Conservation (phyloP, 2,329 filamentous ascomycete species). For the Ceratocystis cubensis region DNA sequence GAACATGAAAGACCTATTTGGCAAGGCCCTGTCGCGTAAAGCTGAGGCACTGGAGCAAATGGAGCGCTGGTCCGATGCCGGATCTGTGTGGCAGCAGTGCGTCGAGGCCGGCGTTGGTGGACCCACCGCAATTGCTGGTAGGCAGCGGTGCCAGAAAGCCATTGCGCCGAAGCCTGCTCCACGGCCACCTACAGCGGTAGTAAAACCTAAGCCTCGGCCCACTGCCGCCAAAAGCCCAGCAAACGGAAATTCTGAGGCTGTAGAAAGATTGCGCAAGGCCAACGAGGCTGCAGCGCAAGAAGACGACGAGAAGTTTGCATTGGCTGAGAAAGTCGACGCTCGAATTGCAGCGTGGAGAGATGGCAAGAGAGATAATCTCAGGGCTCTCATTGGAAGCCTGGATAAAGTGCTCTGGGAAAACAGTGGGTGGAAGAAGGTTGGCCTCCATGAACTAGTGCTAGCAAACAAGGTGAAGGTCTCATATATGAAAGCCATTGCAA, state of each 20-base stretch:
- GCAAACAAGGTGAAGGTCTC: conserved; percentile 91
- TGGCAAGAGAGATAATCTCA: conserved; percentile 83
- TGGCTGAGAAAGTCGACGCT: conserved; percentile 75
- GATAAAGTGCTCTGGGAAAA: conserved; percentile 84
- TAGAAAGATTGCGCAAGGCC: conserved; percentile 66
- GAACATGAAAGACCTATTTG: conserved; percentile 85
- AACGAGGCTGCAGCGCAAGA: conserved; percentile 75
- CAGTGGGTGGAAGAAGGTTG: conserved; percentile 93
- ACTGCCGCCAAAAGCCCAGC: conserved; percentile 22
- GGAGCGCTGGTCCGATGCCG: conserved; percentile 84
- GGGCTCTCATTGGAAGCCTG: conserved; percentile 73
- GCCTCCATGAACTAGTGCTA: conserved; percentile 83
- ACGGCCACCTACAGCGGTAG: conserved; percentile 29
- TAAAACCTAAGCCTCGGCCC: conserved; percentile 23
- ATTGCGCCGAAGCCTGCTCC: conserved; percentile 50
- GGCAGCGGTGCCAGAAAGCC: conserved; percentile 80
- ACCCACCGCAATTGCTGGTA: conserved; percentile 66
- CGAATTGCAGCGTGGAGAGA: conserved; percentile 70
- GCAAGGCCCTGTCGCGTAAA: conserved; percentile 86
- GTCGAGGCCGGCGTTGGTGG: conserved; percentile 82
- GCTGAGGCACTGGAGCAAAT: conserved; percentile 91
- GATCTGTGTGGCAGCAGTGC: conserved; percentile 64
- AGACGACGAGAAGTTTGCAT: conserved; percentile 84
- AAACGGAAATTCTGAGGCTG: conserved; percentile 51
- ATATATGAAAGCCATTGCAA: conserved; percentile 98